Evolutionary conservation across 2,329 filamentous ascomycete genomes (phyloP), one percentile per base, ranked within the genome.

Genomic region (Graphilbum ipis-grandicollis): DNA sequence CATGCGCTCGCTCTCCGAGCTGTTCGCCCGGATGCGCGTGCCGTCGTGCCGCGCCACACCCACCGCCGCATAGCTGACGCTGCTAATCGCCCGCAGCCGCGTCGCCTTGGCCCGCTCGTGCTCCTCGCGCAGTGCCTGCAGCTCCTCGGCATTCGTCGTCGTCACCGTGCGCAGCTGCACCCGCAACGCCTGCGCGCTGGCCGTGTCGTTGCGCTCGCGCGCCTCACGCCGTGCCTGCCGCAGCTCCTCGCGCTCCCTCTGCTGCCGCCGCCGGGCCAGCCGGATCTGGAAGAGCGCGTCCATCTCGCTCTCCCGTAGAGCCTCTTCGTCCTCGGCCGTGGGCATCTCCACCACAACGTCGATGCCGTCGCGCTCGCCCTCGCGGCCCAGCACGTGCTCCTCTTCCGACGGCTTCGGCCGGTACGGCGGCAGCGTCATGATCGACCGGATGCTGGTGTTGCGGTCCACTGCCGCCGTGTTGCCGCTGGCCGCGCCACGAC

Each of bases 351-450:
- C 59, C 0, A 98, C 85, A 4, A 82, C 71, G 48, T 98, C 90
- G 47, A 98, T 84, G 8, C 90, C 90, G 37, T 69, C 88, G 41
- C 90, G 71, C 53, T 98, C 90, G 35, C 90, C 90, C 55, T 93
- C 90, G 5, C 86, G 71, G 8, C 76, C 90, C 34, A 96, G 65
- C 2, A 94, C 75, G 46, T 77, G 76, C 55, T 98, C 90, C 33
- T 73, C 76, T 17, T 80, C 76, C 35, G 72, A 66, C 1, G 84
- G 73, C 21, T 72, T 73, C 14, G 67, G 69, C 3, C 79, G 77
- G 54, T 98, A 98, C 0, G 81, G 71, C 0, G 90, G 90, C 3
- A 98, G 60, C 0, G 90, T 96, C 69, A 94, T 90, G 39, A 96
- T 75, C n/a, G 84, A 93, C 38, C 88, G 77, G 33, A 96, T 67